Evolutionary conservation across 345 rosid genomes (phyloP), one percentile per base, ranked within the genome.

Genomic region (Populus davidiana): DNA sequence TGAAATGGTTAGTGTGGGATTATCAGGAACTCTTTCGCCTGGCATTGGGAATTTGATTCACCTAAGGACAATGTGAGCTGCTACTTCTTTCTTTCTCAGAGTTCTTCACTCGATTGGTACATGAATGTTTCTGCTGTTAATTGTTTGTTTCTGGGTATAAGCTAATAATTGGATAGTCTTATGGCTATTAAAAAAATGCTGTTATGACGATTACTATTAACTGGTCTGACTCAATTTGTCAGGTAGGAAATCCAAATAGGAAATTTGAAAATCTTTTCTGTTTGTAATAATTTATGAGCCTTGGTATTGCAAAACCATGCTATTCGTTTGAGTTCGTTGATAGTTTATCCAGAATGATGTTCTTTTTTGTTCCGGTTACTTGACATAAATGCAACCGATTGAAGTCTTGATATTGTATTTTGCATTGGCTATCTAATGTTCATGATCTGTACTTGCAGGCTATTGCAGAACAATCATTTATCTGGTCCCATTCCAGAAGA

Each of bases 1-100:
- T 66, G 96, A 89, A 84, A 95, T 93, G 99, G 90, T 86, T 44
- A 92, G 93, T 81, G 82, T n/a, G 73, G 89, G 95, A 20, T 84
- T 95, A 47, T 85, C 91, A n/a, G 98, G 99, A 64, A 77, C 83
- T 8, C 84, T 95, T 74, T 93, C 99, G 12, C 85, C 90, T 1
- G 87, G 82, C 75, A 88, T 95, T 79, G 97, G 97, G 76, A 91
- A 89, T 85, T 81, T 95, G 79, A 92, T 83, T 82, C 93, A 86
- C 79, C 87, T 95, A 44, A 89, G 79, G 39, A 93, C 94, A 80
- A 78, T 93, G 99, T 91, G 68, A 91, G 91, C 17, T 36, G 35
- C 75, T 68, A n/a, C 69, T 75, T 1, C 35, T 36, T 33, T 44
- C 52, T 61, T 16, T 63, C 41, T 62, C 50, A 41, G 52, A 49